Evolutionary conservation across 2,329 filamentous ascomycete species (phyloP), one percentile per base, ranked within the genome.

Genomic region (Ophiocordyceps camponoti-floridani): DNA sequence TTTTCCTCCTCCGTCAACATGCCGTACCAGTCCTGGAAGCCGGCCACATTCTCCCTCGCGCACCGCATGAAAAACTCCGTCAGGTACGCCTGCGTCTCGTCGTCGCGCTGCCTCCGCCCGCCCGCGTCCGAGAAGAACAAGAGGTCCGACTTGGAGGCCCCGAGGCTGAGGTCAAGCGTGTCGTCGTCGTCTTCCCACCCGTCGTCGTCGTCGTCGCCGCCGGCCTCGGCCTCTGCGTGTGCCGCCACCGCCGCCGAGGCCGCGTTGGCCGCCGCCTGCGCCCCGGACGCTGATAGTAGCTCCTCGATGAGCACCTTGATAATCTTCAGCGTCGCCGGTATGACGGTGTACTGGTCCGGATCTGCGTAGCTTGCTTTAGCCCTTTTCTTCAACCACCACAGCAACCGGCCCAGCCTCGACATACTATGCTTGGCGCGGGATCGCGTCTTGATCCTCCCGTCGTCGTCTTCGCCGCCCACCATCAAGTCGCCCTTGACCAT

Each of bases 271-370:
- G 77, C 72, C 43, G 66, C 66, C 47, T 68, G 64, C n/a, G 65
- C 63, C 23, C 84, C 85, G 4, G 84, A 80, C 2, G 87, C 85
- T 0, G 84, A 86, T 6, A 84, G 70, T 3, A 98, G 75, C 64
- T 98, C 91, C 57, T 94, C 86, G 42, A 96, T 82, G 9, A 98
- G 75, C 4, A 96, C 82, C 68, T 98, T 98, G 62, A 96, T 67
- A 48, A 98, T 95, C 67, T 98, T 98, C 56, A 98, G 73, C 1
- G 85, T 80, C 0, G 88, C 88, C 0, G 88, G 77, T 47, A 98
- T 78, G 48, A 84, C 77, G 6, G 87, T 95, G 66, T 82, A 96
- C 58, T 82, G 80, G 58, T 95, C 88, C 14, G 91, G 91, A 58
- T 89, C 79, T 84, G 56, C 37, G 46, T 42, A 28, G 43, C 45